phyloP scores from a whole-genome alignment of 805 yeast genomes.

The Ogataea nonfermentans region DNA sequence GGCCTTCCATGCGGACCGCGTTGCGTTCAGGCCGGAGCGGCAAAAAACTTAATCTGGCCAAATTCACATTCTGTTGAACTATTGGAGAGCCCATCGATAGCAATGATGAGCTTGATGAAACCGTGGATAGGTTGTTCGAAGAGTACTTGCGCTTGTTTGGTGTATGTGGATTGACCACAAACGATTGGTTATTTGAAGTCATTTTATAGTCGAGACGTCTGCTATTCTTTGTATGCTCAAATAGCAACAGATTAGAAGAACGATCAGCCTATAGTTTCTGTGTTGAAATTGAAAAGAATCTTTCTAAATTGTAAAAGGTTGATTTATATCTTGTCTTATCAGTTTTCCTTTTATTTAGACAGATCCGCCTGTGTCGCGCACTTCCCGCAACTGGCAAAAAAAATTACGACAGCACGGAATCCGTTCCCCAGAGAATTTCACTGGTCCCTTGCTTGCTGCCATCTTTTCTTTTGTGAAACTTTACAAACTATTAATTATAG shows the following conservation, averaged over 20 bases:
- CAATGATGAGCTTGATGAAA: conserved; percentile 19
- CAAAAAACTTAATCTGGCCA: conserved; percentile 9
- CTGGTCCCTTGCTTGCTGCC: conserved; percentile 3
- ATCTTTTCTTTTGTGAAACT: conserved; percentile 3
- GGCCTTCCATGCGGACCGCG: background rate
- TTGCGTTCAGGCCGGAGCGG: conserved; percentile 7
- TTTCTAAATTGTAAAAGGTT: background rate
- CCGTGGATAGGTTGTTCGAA: conserved; percentile 19
- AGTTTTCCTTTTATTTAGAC: conserved; percentile 3
- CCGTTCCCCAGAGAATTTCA: conserved; percentile 1
- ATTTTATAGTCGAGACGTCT: conserved; percentile 1
- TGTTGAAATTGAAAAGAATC: background rate
- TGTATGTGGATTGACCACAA: conserved; percentile 18
- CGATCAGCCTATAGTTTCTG: background rate
- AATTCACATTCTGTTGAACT: conserved; percentile 14
- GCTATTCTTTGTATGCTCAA: no score
- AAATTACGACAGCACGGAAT: no score
- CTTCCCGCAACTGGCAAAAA: conserved; percentile 2
- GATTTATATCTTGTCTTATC: conserved; percentile 6
- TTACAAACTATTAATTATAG: no score
- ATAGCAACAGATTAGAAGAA: no score
- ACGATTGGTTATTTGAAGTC: conserved; percentile 16
- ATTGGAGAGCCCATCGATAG: conserved; percentile 11
- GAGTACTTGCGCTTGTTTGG: conserved; percentile 16
- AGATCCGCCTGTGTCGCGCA: conserved; percentile 8